These are phyloP conservation scores for Artemisia argyi DNA, from an alignment of 129 eudicot genomes.

Conservation along the genomic window DNA sequence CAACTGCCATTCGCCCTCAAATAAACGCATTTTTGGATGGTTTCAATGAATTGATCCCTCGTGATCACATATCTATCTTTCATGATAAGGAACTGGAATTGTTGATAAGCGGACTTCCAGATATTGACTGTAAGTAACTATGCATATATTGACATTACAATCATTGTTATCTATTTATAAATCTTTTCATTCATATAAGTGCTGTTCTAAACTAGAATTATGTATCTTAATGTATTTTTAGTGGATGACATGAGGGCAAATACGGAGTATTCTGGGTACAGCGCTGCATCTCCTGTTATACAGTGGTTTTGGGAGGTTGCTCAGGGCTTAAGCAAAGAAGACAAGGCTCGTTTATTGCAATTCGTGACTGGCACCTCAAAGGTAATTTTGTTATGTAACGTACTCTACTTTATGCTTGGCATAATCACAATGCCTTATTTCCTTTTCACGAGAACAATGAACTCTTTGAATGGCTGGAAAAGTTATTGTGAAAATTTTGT, in stretches of 20 bases:
- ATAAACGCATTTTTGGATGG: conserved; percentile 96
- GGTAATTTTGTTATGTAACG: conserved; percentile 37
- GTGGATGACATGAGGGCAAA: conserved; percentile 98
- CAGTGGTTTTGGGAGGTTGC: conserved; percentile 99
- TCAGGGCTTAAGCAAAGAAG: conserved; percentile 96
- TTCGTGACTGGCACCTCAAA: conserved; percentile 98
- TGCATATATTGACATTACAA: background rate
- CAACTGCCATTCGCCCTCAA: conserved; percentile 98
- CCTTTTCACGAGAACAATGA: too few species aligned
- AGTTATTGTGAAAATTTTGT: too few species aligned
- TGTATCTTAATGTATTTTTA: conserved; percentile 26
- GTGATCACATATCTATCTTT: conserved; percentile 82
- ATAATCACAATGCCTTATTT: too few species aligned
- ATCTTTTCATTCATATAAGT: too few species aligned
- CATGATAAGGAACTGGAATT: conserved; percentile 93
- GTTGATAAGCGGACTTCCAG: conserved; percentile 95
- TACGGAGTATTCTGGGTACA: conserved; percentile 94
- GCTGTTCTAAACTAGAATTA: background rate
- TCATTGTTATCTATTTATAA: background rate
- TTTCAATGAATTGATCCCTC: conserved; percentile 72
- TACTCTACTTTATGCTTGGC: too few species aligned
- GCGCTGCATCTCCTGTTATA: conserved; percentile 86
- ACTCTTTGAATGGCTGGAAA: too few species aligned
- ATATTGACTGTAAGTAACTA: conserved; percentile 74
- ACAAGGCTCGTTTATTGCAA: conserved; percentile 94